Evolutionary conservation across 257 asterid genomes (phyloP), one percentile per base, ranked within the genome.

Genomic region (Gynochthodes officinalis): DNA sequence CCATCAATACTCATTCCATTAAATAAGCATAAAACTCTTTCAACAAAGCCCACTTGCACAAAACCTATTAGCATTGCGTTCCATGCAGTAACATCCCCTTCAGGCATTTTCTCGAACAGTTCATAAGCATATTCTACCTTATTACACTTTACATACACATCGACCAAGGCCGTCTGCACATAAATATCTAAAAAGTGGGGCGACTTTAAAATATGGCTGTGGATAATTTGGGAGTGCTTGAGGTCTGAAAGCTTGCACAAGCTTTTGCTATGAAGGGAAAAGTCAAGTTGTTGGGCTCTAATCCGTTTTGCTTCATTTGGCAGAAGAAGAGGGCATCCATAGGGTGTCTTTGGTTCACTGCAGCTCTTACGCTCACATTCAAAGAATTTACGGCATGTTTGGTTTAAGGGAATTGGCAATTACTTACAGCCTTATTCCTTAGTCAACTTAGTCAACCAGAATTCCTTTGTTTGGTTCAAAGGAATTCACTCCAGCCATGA

Each of bases 181-280:
- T 89, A 87, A 18, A 76, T 55, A 77, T 89, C 88, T 14, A 71
- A 71, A 72, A 28, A 48, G 73, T 70, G 64, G 4, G 89, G 89
- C 4, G 86, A 78, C 72, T 84, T 87, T 13, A 71, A 33, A 4
- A 82, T n/a, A 52, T 79, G 83, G 72, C 87, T 78, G 35, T 90
- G 97, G 13, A 89, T 21, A 8, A 78, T 71, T 64, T 55, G 77
- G 49, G 88, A 79, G 78, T 70, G 27, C 35, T 55, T 77, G 78
- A 78, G 78, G 76, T 80, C 62, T 2, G 87, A 78, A 57, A 83
- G 74, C 68, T 82, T 0, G 90, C 88, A 49, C 97, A 85, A 14
- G 96, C 96, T 84, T 90, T 90, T 49, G 91, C 89, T 35, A 89
- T 10, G 49, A 89, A 77, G 71, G 91, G 91, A 19, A 84, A 85